phyloP scores from a whole-genome alignment of 2,329 filamentous ascomycete species.

The Penicillium brasilianum region DNA sequence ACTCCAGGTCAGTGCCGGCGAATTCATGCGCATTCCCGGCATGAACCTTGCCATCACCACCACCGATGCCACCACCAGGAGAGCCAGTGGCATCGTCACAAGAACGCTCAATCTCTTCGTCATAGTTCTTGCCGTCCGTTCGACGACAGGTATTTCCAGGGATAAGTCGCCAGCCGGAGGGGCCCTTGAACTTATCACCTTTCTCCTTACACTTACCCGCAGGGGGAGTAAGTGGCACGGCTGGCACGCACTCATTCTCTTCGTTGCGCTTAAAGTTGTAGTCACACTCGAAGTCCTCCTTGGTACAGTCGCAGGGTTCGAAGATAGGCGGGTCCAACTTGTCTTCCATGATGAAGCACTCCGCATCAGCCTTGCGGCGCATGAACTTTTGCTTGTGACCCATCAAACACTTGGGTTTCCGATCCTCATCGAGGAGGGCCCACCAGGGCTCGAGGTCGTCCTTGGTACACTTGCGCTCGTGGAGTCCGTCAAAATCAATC shows the following conservation, averaged over 20 bases:
- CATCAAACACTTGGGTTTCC: slow-evolving; percentile 88
- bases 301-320: slow-evolving; percentile 79
- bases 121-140: slow-evolving; percentile 66
- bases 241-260: slow-evolving; percentile 69
- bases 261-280: slow-evolving; percentile 79
- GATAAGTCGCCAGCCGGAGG: slow-evolving; percentile 90
- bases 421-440: slow-evolving; percentile 79
- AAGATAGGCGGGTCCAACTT: slow-evolving; percentile 73
- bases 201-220: slow-evolving; percentile 74
- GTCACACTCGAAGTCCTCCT: slow-evolving; percentile 92
- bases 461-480: slow-evolving; percentile 77
- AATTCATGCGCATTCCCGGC: slow-evolving; percentile 65
- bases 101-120: slow-evolving; percentile 73
- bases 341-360: slow-evolving; percentile 87
- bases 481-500: slow-evolving; percentile 81
- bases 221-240: slow-evolving; percentile 67
- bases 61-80: slow-evolving; percentile 59
- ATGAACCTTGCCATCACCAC: slow-evolving; percentile 67
- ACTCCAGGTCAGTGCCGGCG: slow-evolving; percentile 59
- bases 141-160: slow-evolving; percentile 77
- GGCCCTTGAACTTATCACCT: slow-evolving; percentile 77
- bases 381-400: slow-evolving; percentile 88
- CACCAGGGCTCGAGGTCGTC: slow-evolving; percentile 82
- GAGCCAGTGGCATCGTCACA: slow-evolving; percentile 70
- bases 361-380: slow-evolving; percentile 81